phyloP scores from a whole-genome alignment of 1,139 yeast genomes.

The Hyphopichia pseudoburtonii region DNA sequence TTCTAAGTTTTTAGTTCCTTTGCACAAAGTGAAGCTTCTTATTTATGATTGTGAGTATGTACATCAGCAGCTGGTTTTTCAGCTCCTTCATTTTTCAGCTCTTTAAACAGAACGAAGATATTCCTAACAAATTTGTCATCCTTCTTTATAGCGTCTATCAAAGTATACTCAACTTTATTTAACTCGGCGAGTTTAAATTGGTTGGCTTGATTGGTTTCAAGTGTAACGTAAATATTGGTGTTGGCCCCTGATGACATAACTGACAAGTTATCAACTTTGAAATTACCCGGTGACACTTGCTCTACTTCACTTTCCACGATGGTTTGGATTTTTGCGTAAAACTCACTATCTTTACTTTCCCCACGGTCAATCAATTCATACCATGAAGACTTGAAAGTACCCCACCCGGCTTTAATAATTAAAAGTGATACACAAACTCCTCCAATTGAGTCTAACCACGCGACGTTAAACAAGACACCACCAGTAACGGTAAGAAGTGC shows the following conservation, averaged over 20 bases:
- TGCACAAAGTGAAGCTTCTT: not conserved
- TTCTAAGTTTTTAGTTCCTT: no score
- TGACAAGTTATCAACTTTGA: conserved; percentile 47
- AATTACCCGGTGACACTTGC: conserved; percentile 15
- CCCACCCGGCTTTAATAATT: conserved; percentile 81
- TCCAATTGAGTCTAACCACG: conserved; percentile 89
- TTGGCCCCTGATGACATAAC: conserved; percentile 76
- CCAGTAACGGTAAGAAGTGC: conserved; percentile 87
- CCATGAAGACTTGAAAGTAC: conserved; percentile 67
- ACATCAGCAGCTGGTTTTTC: not conserved
- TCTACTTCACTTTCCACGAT: conserved; percentile 22
- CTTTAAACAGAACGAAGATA: conserved; percentile 24
- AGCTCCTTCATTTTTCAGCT: not conserved
- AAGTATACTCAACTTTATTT: conserved; percentile 25
- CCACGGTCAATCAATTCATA: conserved; percentile 72
- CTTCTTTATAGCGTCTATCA: conserved; percentile 23
- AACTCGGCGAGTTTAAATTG: conserved; percentile 25
- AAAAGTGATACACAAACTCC: conserved; percentile 81
- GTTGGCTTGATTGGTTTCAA: conserved; percentile 15
- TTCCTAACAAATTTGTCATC: conserved; percentile 39
- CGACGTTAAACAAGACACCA: conserved; percentile 72
- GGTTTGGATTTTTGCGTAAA: conserved; percentile 24
- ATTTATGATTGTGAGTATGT: conserved; percentile 6
- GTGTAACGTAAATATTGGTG: conserved; percentile 34
- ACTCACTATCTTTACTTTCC: conserved; percentile 30